phyloP scores from a whole-genome alignment of 139 green algal species.

The Choricystis sp. region DNA sequence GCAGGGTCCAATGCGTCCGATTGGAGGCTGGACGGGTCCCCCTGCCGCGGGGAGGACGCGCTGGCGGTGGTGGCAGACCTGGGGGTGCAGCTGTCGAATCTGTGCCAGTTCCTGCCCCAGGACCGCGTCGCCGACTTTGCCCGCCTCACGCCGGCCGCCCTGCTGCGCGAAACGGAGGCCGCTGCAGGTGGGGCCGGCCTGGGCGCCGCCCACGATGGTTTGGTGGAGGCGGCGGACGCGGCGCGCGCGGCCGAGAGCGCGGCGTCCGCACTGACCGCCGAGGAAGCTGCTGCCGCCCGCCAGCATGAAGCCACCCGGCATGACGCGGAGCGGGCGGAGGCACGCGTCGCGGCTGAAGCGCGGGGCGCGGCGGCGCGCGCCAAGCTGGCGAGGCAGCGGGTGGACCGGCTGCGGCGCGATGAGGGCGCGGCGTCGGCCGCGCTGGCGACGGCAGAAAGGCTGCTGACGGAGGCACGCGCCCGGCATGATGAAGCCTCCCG shows the following conservation, averaged over 20 bases:
- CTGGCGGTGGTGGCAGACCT: constrained; percentile 35
- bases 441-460: too few relatives aligned
- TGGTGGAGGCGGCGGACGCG: constrained; percentile 29
- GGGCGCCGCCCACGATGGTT: constrained; percentile 46
- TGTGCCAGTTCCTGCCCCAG: constrained; percentile 94
- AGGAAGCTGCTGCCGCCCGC: neutral
- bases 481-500: neutral
- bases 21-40: constrained; percentile 44
- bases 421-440: neutral
- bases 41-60: constrained; percentile 23
- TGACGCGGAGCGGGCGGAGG: neutral
- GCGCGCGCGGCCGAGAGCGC: too few relatives aligned
- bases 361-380: too few relatives aligned
- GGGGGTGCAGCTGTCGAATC: constrained; percentile 94
- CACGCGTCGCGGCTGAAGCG: neutral
- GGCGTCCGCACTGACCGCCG: neutral
- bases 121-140: constrained; percentile 88
- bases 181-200: constrained; percentile 62
- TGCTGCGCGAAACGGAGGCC: constrained; percentile 79
- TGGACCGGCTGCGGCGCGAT: neutral
- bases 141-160: constrained; percentile 45
- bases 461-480: neutral
- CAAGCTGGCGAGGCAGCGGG: neutral
- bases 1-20: constrained; percentile 25
- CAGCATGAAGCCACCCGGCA: neutral